Conservation (phyloP, 2,329 filamentous ascomycete genomes). For the Pseudogymnoascus sp. region DNA sequence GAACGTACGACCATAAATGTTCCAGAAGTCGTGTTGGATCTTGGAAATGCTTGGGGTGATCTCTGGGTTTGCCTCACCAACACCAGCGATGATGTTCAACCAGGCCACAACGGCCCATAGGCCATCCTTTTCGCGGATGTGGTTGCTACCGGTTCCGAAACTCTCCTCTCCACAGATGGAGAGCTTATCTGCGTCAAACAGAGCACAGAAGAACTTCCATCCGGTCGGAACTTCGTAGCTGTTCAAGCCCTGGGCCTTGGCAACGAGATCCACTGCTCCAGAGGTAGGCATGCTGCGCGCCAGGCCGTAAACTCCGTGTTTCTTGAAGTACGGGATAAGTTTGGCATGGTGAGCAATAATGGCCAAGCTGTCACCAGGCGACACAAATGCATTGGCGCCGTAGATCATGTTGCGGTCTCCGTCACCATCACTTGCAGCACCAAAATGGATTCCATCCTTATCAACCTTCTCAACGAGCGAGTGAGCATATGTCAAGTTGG, state of each 20-base stretch:
- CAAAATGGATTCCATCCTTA: conserved; percentile 85
- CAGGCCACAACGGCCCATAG: conserved; percentile 96
- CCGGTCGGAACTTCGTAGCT: conserved; percentile 96
- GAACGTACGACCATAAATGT: conserved; percentile 90
- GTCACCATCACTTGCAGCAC: conserved; percentile 91
- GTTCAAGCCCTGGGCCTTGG: conserved; percentile 83
- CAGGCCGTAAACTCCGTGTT: conserved; percentile 90
- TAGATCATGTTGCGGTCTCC: conserved; percentile 99
- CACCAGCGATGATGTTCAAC: conserved; percentile 96
- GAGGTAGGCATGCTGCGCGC: conserved; percentile 97
- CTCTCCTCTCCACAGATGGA: conserved; percentile 98
- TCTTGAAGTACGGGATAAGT: conserved; percentile 96
- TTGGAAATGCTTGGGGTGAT: conserved; percentile 86
- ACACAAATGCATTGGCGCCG: conserved; percentile 91
- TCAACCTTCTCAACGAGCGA: conserved; percentile 91
- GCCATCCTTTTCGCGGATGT: conserved; percentile 98
- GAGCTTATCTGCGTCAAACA: conserved; percentile 90
- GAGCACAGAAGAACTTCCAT: conserved; percentile 98
- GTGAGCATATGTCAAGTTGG: conserved; percentile 94
- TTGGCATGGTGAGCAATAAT: conserved; percentile 97
- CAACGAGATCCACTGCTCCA: conserved; percentile 89
- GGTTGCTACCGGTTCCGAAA: conserved; percentile 96
- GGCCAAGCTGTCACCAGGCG: conserved; percentile 90
- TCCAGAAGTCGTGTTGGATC: conserved; percentile 97
- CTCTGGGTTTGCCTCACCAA: conserved; percentile 71